Percentiles rank a stretch among this genome's conserved stretches.
Evolutionary conservation across 2,329 filamentous ascomycete species (phyloP).

Genomic region (Ilyonectria sp.): DNA sequence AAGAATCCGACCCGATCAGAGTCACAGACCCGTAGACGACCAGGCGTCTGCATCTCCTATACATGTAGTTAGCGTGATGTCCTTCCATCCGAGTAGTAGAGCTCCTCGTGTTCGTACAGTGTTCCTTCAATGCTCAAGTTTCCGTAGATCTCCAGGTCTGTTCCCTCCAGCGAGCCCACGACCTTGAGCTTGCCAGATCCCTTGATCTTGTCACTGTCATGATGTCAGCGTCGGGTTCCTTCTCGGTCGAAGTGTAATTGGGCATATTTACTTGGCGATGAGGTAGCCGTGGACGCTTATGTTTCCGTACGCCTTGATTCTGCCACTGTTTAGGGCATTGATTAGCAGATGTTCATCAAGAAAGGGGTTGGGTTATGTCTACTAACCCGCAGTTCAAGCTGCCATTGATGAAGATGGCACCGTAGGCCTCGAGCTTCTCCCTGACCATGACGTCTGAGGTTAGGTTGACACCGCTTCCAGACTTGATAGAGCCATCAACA

Average conservation of each 20-base stretch:
- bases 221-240: constrained; percentile 29
- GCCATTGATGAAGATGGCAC: constrained; percentile 59
- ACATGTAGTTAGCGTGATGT: constrained; percentile 23
- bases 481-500: constrained; percentile 63
- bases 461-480: constrained; percentile 61
- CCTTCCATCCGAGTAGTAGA: not conserved
- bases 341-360: not conserved
- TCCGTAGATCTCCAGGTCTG: constrained; percentile 64
- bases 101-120: constrained; percentile 52
- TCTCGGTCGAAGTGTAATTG: constrained; percentile 8
- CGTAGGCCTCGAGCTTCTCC: constrained; percentile 64
- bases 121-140: constrained; percentile 62
- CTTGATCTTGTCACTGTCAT: constrained; percentile 60
- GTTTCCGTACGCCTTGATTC: constrained; percentile 64
- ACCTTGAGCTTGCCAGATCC: constrained; percentile 63
- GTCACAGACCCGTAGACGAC: constrained; percentile 63
- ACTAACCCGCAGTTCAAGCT: constrained; percentile 61
- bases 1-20: constrained; percentile 60
- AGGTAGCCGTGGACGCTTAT: constrained; percentile 59
- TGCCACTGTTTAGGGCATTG: constrained; percentile 51
- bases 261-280: constrained; percentile 53
- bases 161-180: constrained; percentile 59
- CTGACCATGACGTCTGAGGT: constrained; percentile 61
- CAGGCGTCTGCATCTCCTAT: constrained; percentile 59
- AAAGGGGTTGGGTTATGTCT: not conserved